Base-by-base conservation (phyloP, 495 filamentous ascomycete species). In the Evernia prunastri region DNA sequence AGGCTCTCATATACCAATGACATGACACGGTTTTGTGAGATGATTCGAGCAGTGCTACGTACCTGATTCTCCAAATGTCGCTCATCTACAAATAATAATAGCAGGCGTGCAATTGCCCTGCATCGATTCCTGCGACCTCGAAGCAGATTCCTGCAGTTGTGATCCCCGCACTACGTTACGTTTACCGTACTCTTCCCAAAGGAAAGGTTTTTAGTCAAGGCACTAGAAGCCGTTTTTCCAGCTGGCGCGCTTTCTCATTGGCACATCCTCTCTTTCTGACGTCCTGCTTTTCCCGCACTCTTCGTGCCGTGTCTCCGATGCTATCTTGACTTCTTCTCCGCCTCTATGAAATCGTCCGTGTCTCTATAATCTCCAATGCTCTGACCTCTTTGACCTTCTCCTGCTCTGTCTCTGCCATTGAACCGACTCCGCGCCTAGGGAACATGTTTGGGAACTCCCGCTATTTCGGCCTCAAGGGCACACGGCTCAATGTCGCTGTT, bases 391-490 rank as follows among this genome's bases (percentile, higher is more conserved):
- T 25, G 4, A 15, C 27, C 17, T 42, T 43, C 6, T 45, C 11
- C 23, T 25, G 1, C 2, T 43, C 15, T 33, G 56, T n/a, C 27
- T 7, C 2, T 18, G 29, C 18, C 18, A 45, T 36, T 18, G 27
- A 20, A 45, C 35, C 33, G 37, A 36, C 11, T n/a, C 11, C 39
- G 31, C 43, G 29, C 11, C 3, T 33, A 36, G 57, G 29, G 47
- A 74, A 54, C 53, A 78, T 78, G 76, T 76, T 78, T 69, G 75
- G 74, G 20, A 71, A 70, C 45, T 72, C 73, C 33, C 75, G 71
- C 20, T 89, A 82, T 70, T 82, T 88, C 65, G 88, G 88, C 74
- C 83, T 90, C 61, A 80, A 80, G 67, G 88, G 88, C 77, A 73
- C 77, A 45, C 77, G 77, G 72, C 81, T 91, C 42, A 87, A 89